These are phyloP conservation scores for Candida dajiaensis DNA, from an alignment of 805 yeast species.

Conservation along the genomic window DNA sequence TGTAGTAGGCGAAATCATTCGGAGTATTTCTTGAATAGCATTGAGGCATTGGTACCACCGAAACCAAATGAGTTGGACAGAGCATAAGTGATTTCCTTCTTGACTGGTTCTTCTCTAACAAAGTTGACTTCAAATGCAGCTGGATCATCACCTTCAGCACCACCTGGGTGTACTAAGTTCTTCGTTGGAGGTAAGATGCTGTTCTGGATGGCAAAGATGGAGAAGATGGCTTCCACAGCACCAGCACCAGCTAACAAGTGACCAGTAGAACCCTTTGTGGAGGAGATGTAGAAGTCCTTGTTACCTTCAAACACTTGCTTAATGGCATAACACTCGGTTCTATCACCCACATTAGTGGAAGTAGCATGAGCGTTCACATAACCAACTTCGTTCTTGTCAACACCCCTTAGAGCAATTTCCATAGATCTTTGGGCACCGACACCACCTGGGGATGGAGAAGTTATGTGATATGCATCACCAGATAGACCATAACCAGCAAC, in stretches of 20 bases:
- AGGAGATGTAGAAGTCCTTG: constrained; percentile 48
- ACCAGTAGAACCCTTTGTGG: constrained; percentile 91
- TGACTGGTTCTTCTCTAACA: constrained; percentile 40
- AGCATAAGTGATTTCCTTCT: constrained; percentile 47
- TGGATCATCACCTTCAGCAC: constrained; percentile 38
- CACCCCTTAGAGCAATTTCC: constrained; percentile 58
- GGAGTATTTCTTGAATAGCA: constrained; percentile 42
- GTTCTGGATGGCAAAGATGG: constrained; percentile 57
- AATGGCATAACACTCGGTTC: constrained; percentile 80
- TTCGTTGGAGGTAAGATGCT: constrained; percentile 72
- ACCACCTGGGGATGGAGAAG: constrained; percentile 83
- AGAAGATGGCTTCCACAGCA: constrained; percentile 81
- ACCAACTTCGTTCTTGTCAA: constrained; percentile 46
- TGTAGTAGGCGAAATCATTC: not conserved
- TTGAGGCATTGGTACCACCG: constrained; percentile 90
- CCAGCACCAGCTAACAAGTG: constrained; percentile 97
- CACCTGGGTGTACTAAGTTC: constrained; percentile 54
- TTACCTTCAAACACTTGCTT: constrained; percentile 39
- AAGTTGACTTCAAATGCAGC: constrained; percentile 48
- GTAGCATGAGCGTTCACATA: constrained; percentile 98
- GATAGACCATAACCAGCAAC: constrained; percentile 83
- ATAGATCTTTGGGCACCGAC: constrained; percentile 82
- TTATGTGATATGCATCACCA: constrained; percentile 90
- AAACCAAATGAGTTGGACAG: constrained; percentile 92
- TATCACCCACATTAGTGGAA: constrained; percentile 83